Base-by-base conservation (phyloP, 108 stramenopile species). In the Pseudonitzschia multistriata region DNA sequence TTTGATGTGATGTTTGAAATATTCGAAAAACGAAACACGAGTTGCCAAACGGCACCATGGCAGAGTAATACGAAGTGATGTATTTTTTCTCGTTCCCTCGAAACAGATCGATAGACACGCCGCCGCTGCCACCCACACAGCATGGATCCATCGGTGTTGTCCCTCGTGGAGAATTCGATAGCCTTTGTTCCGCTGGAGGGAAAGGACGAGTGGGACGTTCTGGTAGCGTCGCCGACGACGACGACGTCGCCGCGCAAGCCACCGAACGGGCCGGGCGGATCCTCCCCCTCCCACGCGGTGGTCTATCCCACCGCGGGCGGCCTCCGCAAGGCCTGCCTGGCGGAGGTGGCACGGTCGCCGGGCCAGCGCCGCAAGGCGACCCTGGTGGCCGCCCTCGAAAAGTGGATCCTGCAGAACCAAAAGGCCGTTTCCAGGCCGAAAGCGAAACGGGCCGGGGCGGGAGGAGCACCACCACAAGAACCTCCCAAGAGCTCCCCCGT, bases 291-390 rank as follows among this genome's bases (percentile, higher is more conserved):
- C 11, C 55, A 14, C 5, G 33, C 29, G 34, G 14, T 59, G 6
- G 14, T 10, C 57, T 30, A 55, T 25, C 57, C 57, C 34, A 59
- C 31, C 6, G 13, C 6, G 13, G 35, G 28, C 29, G 17, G 4
- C 1, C 34, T 59, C n/a, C 57, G 57, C 22, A 59, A 59, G 57
- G 57, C 57, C 5, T 59, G 57, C 29, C 57, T 59, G 34, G 1
- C 31, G 6, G 5, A 8, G 3, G 17, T n/a, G n/a, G n/a, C n/a
- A n/a, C n/a, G n/a, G n/a, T n/a, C n/a, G 7, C 22, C 19, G 7
- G 17, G 7, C 52, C 52, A 53, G 22, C 24, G 2, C n/a, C 22
- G 10, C 40, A 13, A 0, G 52, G 19, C n/a, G 24, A 53, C 22
- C 8, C 24, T 53, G 52, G 22, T 53, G 19, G 52, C 22, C 22